Conservation (phyloP, 805 yeast genomes). For the Metschnikowia matae region DNA sequence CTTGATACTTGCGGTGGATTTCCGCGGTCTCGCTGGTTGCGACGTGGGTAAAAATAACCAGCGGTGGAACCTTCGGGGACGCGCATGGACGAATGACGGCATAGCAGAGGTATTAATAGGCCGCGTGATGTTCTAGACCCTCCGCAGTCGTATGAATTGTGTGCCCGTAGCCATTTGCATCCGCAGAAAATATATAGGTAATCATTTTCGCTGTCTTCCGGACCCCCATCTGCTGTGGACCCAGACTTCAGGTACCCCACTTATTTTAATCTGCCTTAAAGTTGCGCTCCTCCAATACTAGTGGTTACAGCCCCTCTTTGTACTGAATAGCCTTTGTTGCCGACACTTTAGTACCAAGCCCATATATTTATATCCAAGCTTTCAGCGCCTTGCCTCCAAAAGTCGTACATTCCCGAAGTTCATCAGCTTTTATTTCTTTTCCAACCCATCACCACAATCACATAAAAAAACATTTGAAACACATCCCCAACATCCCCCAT, state of each 20-base stretch:
- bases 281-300: too few relatives aligned
- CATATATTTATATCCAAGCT: neutral
- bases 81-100: conserved; percentile 4
- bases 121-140: conserved; percentile 4
- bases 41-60: neutral
- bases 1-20: neutral
- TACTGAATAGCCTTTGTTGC: neutral
- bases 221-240: neutral
- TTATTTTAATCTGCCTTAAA: neutral
- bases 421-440: neutral
- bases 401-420: neutral
- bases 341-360: neutral
- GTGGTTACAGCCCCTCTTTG: neutral
- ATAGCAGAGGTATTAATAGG: conserved; percentile 4
- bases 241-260: neutral
- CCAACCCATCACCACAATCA: neutral
- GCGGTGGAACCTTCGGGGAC: neutral
- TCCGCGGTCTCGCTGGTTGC: neutral
- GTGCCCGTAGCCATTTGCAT: conserved; percentile 2
- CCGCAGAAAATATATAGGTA: conserved; percentile 3
- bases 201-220: neutral
- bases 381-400: neutral
- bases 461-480: neutral
- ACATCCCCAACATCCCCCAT: neutral
- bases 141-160: neutral